Base-by-base conservation (phyloP, 2,329 filamentous ascomycete species). In the Aspergillus glaucus region DNA sequence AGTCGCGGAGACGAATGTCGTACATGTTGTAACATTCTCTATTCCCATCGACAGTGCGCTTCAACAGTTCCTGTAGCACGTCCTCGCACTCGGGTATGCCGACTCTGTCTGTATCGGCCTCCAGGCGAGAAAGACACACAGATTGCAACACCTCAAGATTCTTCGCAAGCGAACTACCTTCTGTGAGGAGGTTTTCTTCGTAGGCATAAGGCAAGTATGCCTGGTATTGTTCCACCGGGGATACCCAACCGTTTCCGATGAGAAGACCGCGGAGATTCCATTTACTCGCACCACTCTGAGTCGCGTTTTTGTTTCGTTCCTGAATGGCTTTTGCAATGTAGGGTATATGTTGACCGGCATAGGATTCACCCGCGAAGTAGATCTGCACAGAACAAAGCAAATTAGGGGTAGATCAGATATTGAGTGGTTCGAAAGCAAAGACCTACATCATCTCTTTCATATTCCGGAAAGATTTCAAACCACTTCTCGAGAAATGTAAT, bases 181-280 rank as follows among this genome's bases (percentile, higher is more conserved):
- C 81, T 55, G 84, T 64, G 36, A 97, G 70, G 17, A 98, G 68
- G 8, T 82, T 84, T 62, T 84, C 82, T 51, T 91, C 79, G 66
- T 93, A 89, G 40, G 87, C 85, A 61, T 82, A 97, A 26, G 84
- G 79, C 8, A 96, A 75, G 64, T 96, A 96, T 0, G 92, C 78
- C 26, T 86, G 84, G 67, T 97, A 98, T 66, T 99, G 93, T 44
- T 96, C 88, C 6, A 75, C 75, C 1, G 92, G 91, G 2, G 91
- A 87, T 46, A 98, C 92, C 93, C 94, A 99, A 36, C 92, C 93
- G 65, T 98, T 99, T 47, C 94, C 94, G 52, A 99, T 97, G 32
- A 98, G 68, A 17, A 98, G 75, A 7, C 92, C 93, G 56, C 85
- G 79, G 24, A 99, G 72, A 45, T 86, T 85, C 93, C 92, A 98